phyloP scores from a whole-genome alignment of 768 basidiomycete species.

The Mycena vitilis region DNA sequence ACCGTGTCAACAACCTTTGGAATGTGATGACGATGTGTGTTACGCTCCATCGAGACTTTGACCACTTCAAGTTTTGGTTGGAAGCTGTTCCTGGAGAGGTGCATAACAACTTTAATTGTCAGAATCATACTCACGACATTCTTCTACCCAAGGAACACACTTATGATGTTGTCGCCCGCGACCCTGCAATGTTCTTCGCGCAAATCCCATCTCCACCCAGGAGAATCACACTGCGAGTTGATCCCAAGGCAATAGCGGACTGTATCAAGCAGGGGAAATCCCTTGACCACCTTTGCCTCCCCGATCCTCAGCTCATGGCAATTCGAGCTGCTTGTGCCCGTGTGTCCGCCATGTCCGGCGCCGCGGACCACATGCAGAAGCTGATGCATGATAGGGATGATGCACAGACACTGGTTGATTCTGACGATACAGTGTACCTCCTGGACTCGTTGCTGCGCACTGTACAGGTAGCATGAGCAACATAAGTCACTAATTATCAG shows the following conservation, averaged over 20 bases:
- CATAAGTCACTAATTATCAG: too few relatives aligned
- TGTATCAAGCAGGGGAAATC: not conserved
- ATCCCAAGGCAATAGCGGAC: not conserved
- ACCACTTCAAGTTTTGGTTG: conserved; percentile 28
- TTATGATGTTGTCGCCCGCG: conserved; percentile 10
- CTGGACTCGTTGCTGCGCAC: conserved; percentile 11
- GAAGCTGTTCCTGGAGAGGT: conserved; percentile 28
- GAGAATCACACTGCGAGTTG: not conserved
- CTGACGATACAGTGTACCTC: conserved; percentile 13
- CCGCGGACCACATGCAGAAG: conserved; percentile 5
- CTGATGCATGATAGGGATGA: conserved; percentile 3
- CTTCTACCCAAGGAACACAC: conserved; percentile 9
- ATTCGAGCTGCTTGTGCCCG: conserved; percentile 22
- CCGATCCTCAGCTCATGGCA: conserved; percentile 11
- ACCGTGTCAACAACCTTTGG: conserved; percentile 22
- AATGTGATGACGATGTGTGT: conserved; percentile 30
- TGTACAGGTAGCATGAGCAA: too few relatives aligned
- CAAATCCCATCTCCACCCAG: not conserved
- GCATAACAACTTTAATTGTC: not conserved
- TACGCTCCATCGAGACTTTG: conserved; percentile 12
- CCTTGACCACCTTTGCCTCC: not conserved
- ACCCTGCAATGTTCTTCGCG: not conserved
- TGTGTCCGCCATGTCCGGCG: conserved; percentile 18
- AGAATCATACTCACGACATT: conserved; percentile 1
- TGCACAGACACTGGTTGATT: not conserved